Evolutionary conservation across 192 early-diverging fungal genomes (phyloP), one percentile per base, ranked within the genome.

Genomic region (Blastocladiella britannica): DNA sequence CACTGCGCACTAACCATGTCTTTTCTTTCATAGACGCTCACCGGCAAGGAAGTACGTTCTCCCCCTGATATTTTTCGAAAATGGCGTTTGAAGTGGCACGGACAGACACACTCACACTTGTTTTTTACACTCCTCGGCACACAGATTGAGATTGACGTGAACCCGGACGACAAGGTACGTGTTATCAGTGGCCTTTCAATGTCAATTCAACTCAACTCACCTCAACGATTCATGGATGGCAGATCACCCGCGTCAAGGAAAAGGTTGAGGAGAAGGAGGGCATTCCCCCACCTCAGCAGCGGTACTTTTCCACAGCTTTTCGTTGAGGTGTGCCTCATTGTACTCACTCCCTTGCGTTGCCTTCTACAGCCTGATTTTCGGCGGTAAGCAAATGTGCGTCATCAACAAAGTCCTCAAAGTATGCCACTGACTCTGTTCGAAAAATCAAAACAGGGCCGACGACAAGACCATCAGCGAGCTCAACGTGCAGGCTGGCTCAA

Each of bases 191-290:
- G 22, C 5, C 4, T 23, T 7, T 22, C 43, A 29, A 30, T 59
- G 24, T 2, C 23, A 5, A 20, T 26, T 28, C 8, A 22, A 31
- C 20, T 3, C 4, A 37, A 7, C 29, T 31, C 43, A 58, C n/a
- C 25, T 26, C 25, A 12, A 5, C 37, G 52, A 26, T 20, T 56
- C 5, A 9, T 4, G 3, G 30, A 20, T 62, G 30, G 15, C 54
- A 84, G 76, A 80, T 91, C 67, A 70, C 80, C 30, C 72, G 85
- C 37, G 85, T 97, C 71, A 95, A 95, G 70, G 82, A 94, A 60
- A 71, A 79, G 58, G 81, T 97, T 51, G 88, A 95, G 61, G 89
- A 89, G 69, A 93, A 93, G 72, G 91, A 94, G 65, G 94, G 92
- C 56, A 97, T 97, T 58, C 92, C 94, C 5, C 92, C 92, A 26